Base-by-base conservation (phyloP, 2,329 filamentous ascomycete genomes). In the Mariannaea sp. region DNA sequence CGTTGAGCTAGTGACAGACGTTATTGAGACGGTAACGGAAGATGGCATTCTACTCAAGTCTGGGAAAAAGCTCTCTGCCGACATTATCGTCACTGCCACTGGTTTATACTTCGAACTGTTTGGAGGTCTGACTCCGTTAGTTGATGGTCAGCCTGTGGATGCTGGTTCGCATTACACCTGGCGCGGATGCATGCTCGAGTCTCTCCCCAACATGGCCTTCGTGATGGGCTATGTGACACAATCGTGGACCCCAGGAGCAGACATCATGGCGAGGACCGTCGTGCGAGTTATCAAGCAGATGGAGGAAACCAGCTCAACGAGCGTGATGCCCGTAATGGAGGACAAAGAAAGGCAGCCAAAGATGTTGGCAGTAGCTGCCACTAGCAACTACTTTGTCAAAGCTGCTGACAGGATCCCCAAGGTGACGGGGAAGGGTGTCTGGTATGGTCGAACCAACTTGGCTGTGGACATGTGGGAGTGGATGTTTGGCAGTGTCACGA, bases 81-180 rank as follows among this genome's bases (percentile, higher is more conserved):
- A 90, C 65, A 80, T 88, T 53, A 88, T 90, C 58, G 73, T 90
- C 57, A 88, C 85, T 0, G 87, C 87, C 0, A 90, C 87, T 0
- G 87, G 87, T 0, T 73, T 90, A 0, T 81, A 84, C 57, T 70
- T 89, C 36, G 73, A 77, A 27, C 70, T 89, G 13, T 77, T 81
- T 2, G 81, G 83, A 16, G 80, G 80, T 24, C 73, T 83, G 1
- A 67, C 71, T 2, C 64, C 87, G 3, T 66, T 68, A 2, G 74
- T 88, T 2, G 84, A 89, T 65, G 80, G 80, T 14, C 65, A 75
- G 5, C 70, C 69, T 0, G 65, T 87, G 48, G 68, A 79, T 5
- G 53, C 80, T 1, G 65, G 74, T 1, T 68, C 78, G 3, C 81
- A 81, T 45, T 86, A 80, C 66, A 68, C 81, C 10, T 90, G 86